These are phyloP conservation scores for Cupressus sempervirens DNA, from an alignment of 75 land plant genomes.

Conservation along the genomic window DNA sequence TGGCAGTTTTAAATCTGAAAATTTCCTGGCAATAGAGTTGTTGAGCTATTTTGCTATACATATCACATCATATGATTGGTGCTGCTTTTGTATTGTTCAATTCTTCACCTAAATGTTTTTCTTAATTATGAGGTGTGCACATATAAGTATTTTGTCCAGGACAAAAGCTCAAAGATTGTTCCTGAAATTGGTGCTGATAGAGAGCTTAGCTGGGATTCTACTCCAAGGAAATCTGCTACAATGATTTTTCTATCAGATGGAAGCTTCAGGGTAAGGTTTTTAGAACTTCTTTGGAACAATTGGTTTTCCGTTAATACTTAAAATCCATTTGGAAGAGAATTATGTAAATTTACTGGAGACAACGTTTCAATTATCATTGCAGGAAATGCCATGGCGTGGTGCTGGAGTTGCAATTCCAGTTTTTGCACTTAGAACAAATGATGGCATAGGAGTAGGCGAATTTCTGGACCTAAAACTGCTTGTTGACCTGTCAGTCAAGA, in stretches of 20 bases:
- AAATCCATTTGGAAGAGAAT: not conserved
- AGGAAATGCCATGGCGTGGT: slow-evolving; percentile 90
- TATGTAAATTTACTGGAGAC: not conserved
- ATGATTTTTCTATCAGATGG: slow-evolving; percentile 76
- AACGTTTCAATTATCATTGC: slow-evolving; percentile 8
- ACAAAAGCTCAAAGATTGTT: slow-evolving; percentile 18
- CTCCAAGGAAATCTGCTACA: slow-evolving; percentile 30
- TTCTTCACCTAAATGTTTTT: slow-evolving; percentile 10
- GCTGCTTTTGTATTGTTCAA: not conserved
- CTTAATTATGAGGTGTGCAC: slow-evolving; percentile 43
- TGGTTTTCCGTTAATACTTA: not conserved
- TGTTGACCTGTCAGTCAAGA: slow-evolving; percentile 82
- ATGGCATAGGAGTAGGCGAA: slow-evolving; percentile 90
- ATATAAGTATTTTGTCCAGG: slow-evolving; percentile 67
- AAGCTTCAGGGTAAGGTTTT: slow-evolving; percentile 52
- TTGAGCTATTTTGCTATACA: not conserved
- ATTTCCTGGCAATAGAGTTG: not conserved
- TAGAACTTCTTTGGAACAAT: not conserved
- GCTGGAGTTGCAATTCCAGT: slow-evolving; percentile 93
- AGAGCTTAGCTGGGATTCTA: slow-evolving; percentile 38
- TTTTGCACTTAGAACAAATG: slow-evolving; percentile 79
- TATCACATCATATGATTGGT: not conserved
- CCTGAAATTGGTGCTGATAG: slow-evolving; percentile 67
- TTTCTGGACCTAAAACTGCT: slow-evolving; percentile 85
- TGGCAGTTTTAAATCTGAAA: not conserved